A percentile compares a stretch with the other conserved stretches of the same genome.
These are phyloP conservation scores for Scedosporium apiospermum DNA, from an alignment of 2,329 filamentous ascomycete genomes.

Conservation along the genomic window DNA sequence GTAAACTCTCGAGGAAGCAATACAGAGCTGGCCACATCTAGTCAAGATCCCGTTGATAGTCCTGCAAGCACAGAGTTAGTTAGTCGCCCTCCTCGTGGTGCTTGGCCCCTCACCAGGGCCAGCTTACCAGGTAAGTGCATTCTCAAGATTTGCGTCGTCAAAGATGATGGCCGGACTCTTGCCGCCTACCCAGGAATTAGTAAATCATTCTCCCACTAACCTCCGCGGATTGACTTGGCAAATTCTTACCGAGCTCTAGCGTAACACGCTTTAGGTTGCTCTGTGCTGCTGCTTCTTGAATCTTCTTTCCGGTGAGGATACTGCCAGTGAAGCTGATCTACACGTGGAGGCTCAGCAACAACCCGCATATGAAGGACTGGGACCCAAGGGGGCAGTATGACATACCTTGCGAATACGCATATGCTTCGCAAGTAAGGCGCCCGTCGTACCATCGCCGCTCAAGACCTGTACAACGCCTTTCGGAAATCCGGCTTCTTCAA, in stretches of 20 bases:
- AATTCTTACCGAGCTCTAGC: constrained; percentile 33
- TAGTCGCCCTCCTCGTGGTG: no score
- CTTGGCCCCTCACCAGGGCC: no score
- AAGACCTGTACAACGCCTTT: constrained; percentile 6
- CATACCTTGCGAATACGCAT: constrained; percentile 33
- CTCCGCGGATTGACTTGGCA: no score
- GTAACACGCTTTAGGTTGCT: constrained; percentile 34
- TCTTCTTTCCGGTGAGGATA: constrained; percentile 53
- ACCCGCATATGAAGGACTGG: no score
- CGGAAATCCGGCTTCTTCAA: constrained; percentile 8
- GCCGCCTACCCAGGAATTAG: no score
- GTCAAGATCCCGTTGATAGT: no score
- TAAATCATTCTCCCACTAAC: no score
- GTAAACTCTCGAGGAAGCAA: no score
- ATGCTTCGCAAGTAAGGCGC: constrained; percentile 5
- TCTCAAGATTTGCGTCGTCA: constrained; percentile 83
- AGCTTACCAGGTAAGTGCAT: constrained; percentile 66
- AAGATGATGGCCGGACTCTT: constrained; percentile 67
- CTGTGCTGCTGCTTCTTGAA: constrained; percentile 47
- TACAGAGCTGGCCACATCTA: no score
- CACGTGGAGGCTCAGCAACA: no score
- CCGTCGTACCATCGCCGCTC: constrained; percentile 2
- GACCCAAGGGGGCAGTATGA: no score
- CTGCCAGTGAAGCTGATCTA: constrained; percentile 56
- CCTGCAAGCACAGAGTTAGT: no score